Percentiles rank a stretch among this genome's conserved stretches.
phyloP scores from a whole-genome alignment of 2,329 filamentous ascomycete genomes.

The Colletotrichum costaricense region DNA sequence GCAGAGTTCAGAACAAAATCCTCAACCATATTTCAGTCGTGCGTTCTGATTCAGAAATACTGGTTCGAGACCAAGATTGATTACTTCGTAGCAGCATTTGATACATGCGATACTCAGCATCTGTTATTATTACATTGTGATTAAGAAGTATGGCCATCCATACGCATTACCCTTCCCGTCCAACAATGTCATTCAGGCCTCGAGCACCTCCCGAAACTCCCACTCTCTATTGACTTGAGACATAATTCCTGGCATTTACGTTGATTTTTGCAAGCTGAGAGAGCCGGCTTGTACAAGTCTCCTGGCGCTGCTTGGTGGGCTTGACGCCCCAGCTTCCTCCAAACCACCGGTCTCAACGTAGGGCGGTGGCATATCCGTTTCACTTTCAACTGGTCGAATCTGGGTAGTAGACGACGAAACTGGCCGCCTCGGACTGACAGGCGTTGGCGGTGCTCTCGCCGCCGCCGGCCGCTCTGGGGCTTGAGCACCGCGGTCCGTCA shows the following conservation, averaged over 20 bases:
- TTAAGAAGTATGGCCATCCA: neutral
- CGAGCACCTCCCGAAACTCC: neutral
- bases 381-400: neutral
- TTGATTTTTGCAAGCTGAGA: neutral
- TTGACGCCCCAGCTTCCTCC: neutral
- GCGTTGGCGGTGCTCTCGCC: neutral
- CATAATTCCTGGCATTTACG: neutral
- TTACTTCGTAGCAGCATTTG: too few relatives aligned
- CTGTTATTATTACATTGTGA: neutral
- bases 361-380: conserved; percentile 1
- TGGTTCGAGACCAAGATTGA: too few relatives aligned
- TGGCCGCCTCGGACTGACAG: neutral
- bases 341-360: neutral
- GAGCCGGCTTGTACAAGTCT: neutral
- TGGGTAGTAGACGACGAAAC: neutral
- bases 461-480: neutral
- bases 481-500: conserved; percentile 26
- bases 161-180: neutral
- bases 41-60: too few relatives aligned
- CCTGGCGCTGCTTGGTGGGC: neutral
- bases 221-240: neutral
- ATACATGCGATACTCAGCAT: neutral
- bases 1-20: too few relatives aligned
- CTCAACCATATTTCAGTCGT: too few relatives aligned
- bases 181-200: neutral